These are phyloP conservation scores for Mycocentrospora acerina DNA, from an alignment of 2,329 filamentous ascomycete genomes.

Conservation along the genomic window DNA sequence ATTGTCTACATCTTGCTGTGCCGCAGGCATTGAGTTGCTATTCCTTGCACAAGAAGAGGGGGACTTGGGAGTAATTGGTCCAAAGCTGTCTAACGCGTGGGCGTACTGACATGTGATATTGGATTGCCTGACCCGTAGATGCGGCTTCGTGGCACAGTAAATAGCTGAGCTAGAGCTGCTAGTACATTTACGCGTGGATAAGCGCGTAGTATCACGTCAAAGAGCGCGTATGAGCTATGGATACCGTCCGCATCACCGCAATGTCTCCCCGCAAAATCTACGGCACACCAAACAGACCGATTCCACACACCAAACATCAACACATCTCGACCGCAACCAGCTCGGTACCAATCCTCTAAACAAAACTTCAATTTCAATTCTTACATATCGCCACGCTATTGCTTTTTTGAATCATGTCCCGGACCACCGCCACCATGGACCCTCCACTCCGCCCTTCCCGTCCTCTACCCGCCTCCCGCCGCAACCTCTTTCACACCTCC, in stretches of 20 bases:
- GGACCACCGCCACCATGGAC: conserved; percentile 9
- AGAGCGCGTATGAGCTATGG: not conserved
- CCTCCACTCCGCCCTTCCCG: conserved; percentile 26
- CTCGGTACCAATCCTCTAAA: conserved; percentile 2
- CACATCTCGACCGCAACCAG: not conserved
- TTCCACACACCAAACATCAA: conserved; percentile 15
- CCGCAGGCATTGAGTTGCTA: no score
- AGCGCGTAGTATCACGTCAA: not conserved
- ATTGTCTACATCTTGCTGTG: not conserved
- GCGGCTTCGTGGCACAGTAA: no score
- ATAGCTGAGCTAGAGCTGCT: not conserved
- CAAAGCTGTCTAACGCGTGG: no score
- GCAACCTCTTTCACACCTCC: conserved; percentile 31
- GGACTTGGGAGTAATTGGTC: no score
- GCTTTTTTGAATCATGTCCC: no score
- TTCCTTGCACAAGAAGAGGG: no score
- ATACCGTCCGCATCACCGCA: not conserved
- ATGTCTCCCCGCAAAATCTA: conserved; percentile 14
- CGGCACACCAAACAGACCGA: conserved; percentile 16
- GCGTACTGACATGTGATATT: no score
- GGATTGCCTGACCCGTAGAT: no score
- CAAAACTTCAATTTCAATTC: conserved; percentile 2
- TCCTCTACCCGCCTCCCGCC: conserved; percentile 28
- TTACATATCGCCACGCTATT: not conserved
- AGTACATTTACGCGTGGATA: conserved; percentile 3